Evolutionary conservation across 495 filamentous ascomycete species (phyloP).

Genomic region (Filosporella fistucella): DNA sequence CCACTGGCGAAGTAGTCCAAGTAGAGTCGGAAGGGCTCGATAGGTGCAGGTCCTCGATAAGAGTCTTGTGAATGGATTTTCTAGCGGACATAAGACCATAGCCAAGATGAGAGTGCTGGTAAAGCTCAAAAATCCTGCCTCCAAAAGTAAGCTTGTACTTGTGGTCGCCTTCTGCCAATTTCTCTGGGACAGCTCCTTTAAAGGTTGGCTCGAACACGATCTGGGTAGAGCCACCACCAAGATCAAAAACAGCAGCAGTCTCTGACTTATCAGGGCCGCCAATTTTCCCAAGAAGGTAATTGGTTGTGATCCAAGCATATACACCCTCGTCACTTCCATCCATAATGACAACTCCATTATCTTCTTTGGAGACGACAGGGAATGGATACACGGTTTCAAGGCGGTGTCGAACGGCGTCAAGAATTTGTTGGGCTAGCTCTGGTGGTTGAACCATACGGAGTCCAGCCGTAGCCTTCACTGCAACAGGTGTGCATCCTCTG

Average conservation of each 20-base stretch:
- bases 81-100: constrained; percentile 96
- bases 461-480: constrained; percentile 95
- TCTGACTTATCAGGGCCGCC: constrained; percentile 84
- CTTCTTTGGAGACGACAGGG: constrained; percentile 79
- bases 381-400: constrained; percentile 92
- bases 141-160: constrained; percentile 92
- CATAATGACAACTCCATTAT: constrained; percentile 91
- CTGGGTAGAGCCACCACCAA: constrained; percentile 94
- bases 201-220: constrained; percentile 99
- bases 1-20: constrained; percentile 62
- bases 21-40: constrained; percentile 35
- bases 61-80: constrained; percentile 69
- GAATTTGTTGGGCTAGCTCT: constrained; percentile 78
- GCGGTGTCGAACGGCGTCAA: constrained; percentile 77
- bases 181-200: constrained; percentile 76
- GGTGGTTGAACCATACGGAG: constrained; percentile 76
- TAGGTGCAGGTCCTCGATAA: constrained; percentile 59
- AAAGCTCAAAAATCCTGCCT: constrained; percentile 86
- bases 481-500: constrained; percentile 82
- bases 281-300: constrained; percentile 97
- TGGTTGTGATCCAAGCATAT: constrained; percentile 99
- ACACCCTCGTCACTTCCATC: constrained; percentile 93
- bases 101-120: constrained; percentile 96
- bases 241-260: constrained; percentile 91
- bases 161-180: constrained; percentile 84